Evolutionary conservation across 306 rosid species (phyloP).

Genomic region (Vicia villosa): DNA sequence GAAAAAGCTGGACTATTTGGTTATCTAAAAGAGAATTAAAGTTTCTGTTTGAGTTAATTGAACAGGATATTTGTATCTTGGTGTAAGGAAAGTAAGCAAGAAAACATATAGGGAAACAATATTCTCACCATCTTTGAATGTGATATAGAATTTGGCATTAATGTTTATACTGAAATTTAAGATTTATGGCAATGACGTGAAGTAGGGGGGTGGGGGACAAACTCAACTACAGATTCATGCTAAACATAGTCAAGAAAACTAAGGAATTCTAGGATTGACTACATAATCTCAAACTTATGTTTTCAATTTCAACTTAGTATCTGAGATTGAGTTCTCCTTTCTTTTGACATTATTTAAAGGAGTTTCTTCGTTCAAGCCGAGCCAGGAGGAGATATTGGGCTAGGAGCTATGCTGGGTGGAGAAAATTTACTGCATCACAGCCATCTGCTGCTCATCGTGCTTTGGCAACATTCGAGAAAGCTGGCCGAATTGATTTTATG

Average conservation of each 20-base stretch:
- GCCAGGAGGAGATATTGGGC: constrained; percentile 93
- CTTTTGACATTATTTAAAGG: constrained; percentile 41
- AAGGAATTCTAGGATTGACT: constrained; percentile 4
- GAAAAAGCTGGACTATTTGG: not conserved
- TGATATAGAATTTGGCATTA: constrained; percentile 14
- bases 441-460: constrained; percentile 79
- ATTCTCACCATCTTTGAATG: constrained; percentile 1
- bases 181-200: constrained; percentile 20
- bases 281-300: constrained; percentile 2
- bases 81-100: constrained; percentile 13
- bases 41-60: constrained; percentile 13
- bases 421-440: constrained; percentile 67
- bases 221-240: not conserved
- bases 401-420: constrained; percentile 98
- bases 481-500: constrained; percentile 68
- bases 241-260: constrained; percentile 13
- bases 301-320: constrained; percentile 22
- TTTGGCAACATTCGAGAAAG: constrained; percentile 74
- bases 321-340: constrained; percentile 36
- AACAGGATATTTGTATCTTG: constrained; percentile 20
- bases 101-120: constrained; percentile 16
- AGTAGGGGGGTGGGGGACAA: not conserved
- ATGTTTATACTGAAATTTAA: constrained; percentile 10
- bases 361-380: constrained; percentile 72
- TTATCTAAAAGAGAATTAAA: constrained; percentile 19